Evolutionary conservation across 441 rosid genomes (phyloP), one percentile per base, ranked within the genome.

Genomic region (Omphalea diandra): DNA sequence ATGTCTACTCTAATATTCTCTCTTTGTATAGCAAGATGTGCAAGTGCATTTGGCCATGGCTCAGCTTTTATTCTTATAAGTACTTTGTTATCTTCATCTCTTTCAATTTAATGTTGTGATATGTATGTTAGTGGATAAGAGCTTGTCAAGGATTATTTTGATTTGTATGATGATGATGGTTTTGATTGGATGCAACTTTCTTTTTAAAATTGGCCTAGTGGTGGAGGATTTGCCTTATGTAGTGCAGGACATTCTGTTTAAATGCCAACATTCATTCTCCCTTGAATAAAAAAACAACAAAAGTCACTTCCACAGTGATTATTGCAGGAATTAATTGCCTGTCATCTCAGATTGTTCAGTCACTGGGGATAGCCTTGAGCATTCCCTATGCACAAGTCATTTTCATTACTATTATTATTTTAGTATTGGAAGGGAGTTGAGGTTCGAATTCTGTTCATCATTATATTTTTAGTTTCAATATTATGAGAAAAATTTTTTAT

Each of bases 11-110:
- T 33, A 46, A 67, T 4, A 60, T 29, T 63, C 50, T 32, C 27
- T 56, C 63, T 76, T 61, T 73, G 74, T 73, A 58, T 67, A 69
- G 62, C 63, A 67, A 69, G 76, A 36, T 46, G 72, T 44, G 63
- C 54, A 22, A 7, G 59, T n/a, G n/a, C n/a, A n/a, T n/a, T n/a
- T n/a, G 10, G 27, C 20, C 15, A 17, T 46, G 33, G 47, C 65
- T 36, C 44, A 55, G 55, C 29, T 56, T 71, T 55, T 57, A 27
- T 49, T 53, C 35, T 24, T 38, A 20, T 11, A 17, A 63, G 46
- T 22, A 64, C 17, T 52, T 52, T 38, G 20, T 35, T 14, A n/a
- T n/a, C n/a, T n/a, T n/a, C n/a, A 68, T 41, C 27, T 7, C 10
- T 31, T 52, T 52, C 32, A 29, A 40, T 65, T 69, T 69, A 62